Evolutionary conservation across 305 asterid genomes (phyloP), one percentile per base, ranked within the genome.

Genomic region (Fraxinus latifolia): DNA sequence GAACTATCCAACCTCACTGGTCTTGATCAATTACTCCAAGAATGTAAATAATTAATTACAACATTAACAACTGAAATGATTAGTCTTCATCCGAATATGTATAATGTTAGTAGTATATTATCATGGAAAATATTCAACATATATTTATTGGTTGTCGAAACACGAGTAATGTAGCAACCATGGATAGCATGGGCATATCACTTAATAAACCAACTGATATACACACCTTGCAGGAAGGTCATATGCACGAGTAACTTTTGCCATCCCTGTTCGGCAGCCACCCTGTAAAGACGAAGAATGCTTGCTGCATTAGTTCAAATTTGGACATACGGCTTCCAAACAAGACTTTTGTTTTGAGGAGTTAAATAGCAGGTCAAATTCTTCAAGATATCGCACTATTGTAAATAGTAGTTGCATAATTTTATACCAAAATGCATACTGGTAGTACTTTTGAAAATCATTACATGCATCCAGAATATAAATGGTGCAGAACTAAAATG

Each of bases 241-340:
- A 89, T 92, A 92, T 4, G 96, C 97, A 67, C 85, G 85, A 74
- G 97, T 93, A 77, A 95, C 89, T 90, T 95, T 95, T 79, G 97
- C 95, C 97, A 93, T 92, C 87, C 98, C 98, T 47, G 97, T 95
- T 77, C 97, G 91, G 82, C 98, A 95, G 60, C 97, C 98, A 80
- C 98, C 98, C 98, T 93, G 85, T 21, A 74, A 79, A 79, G 50
- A 79, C 27, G 68, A 44, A 33, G 84, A 34, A 85, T 60, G 50
- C 47, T 74, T 21, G 71, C 39, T 19, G 8, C 53, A 83, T 83
- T 47, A 81, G 53, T 74, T 50, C 8, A 32, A 11, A 70, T 85
- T 71, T 79, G 33, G 58, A 72, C 79, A 76, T 74, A 37, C 0
- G 15, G 4, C 80, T 77, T 6, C 58, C 71, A 32, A 53, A 31